Percentiles rank a stretch among this genome's conserved stretches.
phyloP scores from a whole-genome alignment of 208 protist species.

The Chromosphaera perkinsii region DNA sequence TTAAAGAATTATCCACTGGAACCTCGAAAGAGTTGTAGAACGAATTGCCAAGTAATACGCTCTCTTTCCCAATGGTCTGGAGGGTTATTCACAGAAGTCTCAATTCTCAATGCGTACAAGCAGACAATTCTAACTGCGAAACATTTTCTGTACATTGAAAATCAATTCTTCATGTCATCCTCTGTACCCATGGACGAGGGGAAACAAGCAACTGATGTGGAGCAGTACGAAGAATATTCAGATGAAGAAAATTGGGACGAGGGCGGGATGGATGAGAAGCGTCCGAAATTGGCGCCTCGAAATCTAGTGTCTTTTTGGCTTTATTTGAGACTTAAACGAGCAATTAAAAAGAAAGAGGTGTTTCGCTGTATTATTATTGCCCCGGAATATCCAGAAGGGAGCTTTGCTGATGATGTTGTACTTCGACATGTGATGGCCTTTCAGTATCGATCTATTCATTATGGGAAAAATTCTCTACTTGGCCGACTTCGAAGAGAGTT shows the following conservation, averaged over 20 bases:
- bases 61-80: slow-evolving; percentile 22
- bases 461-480: not conserved
- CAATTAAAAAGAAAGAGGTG: not conserved
- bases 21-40: not conserved
- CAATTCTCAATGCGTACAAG: slow-evolving; percentile 5
- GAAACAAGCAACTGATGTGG: no score
- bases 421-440: slow-evolving; percentile 16
- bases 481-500: slow-evolving; percentile 1
- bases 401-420: slow-evolving; percentile 2
- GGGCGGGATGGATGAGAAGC: no score
- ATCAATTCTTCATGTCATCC: slow-evolving; percentile 23
- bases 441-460: slow-evolving; percentile 19
- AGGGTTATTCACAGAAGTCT: not conserved
- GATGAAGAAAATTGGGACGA: no score
- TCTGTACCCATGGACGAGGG: no score
- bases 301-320: slow-evolving; percentile 10
- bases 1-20: not conserved
- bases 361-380: slow-evolving; percentile 4
- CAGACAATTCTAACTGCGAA: slow-evolving; percentile 5
- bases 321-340: not conserved
- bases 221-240: no score
- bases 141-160: slow-evolving; percentile 33
- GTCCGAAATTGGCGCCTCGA: no score
- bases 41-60: slow-evolving; percentile 19
- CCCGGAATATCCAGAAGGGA: slow-evolving; percentile 19